Percentiles rank a stretch among this genome's conserved stretches.
Evolutionary conservation across 2,329 filamentous ascomycete genomes (phyloP).

Genomic region (Fusarium concolor): DNA sequence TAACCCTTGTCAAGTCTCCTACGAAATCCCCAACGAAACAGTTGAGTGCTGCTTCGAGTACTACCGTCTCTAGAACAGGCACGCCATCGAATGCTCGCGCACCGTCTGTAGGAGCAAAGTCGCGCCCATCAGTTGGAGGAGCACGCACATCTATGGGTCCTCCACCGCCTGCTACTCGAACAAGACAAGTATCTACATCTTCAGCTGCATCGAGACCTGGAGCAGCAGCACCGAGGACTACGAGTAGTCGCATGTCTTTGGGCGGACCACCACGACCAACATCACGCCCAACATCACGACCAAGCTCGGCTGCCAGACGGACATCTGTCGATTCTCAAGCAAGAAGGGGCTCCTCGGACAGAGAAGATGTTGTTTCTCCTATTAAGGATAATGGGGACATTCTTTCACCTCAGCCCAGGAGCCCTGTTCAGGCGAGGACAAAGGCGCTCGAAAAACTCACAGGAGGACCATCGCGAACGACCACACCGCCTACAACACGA

Average conservation of each 20-base stretch:
- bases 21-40: conserved; percentile 85
- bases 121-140: conserved; percentile 66
- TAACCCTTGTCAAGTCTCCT: conserved; percentile 68
- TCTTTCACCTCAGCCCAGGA: conserved; percentile 61
- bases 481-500: conserved; percentile 50
- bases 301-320: conserved; percentile 55
- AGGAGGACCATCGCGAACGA: conserved; percentile 48
- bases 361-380: conserved; percentile 55
- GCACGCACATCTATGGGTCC: conserved; percentile 76
- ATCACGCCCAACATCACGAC: conserved; percentile 55
- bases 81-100: conserved; percentile 70
- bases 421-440: conserved; percentile 63
- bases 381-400: conserved; percentile 64
- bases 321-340: conserved; percentile 61
- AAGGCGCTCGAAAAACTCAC: conserved; percentile 65
- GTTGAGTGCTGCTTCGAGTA: conserved; percentile 66
- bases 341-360: conserved; percentile 55
- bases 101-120: conserved; percentile 59
- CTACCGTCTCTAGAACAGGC: conserved; percentile 70
- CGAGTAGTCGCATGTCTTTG: conserved; percentile 56
- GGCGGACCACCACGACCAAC: conserved; percentile 51
- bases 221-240: conserved; percentile 52
- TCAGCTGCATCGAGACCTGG: conserved; percentile 53
- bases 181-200: conserved; percentile 59
- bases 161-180: conserved; percentile 60